Base-by-base conservation (phyloP, 257 asterid species). In the Coffea canephora region DNA sequence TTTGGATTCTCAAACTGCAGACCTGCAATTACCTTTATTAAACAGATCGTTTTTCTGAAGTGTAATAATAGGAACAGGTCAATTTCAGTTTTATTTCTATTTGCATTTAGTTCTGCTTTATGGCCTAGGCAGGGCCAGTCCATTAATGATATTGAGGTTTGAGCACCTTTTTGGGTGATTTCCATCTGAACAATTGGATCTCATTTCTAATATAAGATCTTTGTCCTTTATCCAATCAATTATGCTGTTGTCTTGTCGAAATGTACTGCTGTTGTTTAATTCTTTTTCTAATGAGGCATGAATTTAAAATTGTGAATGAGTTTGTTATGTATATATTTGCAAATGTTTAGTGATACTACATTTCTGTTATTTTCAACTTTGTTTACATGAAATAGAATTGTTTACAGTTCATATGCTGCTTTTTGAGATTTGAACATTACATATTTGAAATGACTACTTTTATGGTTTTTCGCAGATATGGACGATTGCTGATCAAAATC, bases 401-500 rank as follows among this genome's bases (percentile, higher is more conserved):
- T 27, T 12, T 65, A 14, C 70, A 12, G 21, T 27, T 65, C 70
- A 62, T 41, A 49, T 69, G 21, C 3, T 69, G 21, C 13, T 49
- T 15, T 27, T 31, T 80, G 27, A 8, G 16, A 45, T 67, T 49
- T 67, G 50, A 25, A 80, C 34, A 45, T 13, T 73, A 7, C n/a
- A 36, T 39, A 6, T 46, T 81, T 77, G 55, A 49, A 66, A 16
- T 70, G 39, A 48, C 31, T 74, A 43, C 77, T 78, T 82, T 78
- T 73, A 73, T 68, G 46, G 19, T 55, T 64, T 82, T 55, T 21
- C 90, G 91, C 90, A 94, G 98, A 90, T 94, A 87, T 94, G 98
- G 99, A 89, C 79, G 7, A 89, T 86, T 85, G 93, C 97, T 57
- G 98, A 96, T 88, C 97, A 89, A 81, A 94, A 88, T 73, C 84